Evolutionary conservation across 2,329 filamentous ascomycete species (phyloP), one percentile per base, ranked within the genome.

Genomic region (Metarhizium brunneum): DNA sequence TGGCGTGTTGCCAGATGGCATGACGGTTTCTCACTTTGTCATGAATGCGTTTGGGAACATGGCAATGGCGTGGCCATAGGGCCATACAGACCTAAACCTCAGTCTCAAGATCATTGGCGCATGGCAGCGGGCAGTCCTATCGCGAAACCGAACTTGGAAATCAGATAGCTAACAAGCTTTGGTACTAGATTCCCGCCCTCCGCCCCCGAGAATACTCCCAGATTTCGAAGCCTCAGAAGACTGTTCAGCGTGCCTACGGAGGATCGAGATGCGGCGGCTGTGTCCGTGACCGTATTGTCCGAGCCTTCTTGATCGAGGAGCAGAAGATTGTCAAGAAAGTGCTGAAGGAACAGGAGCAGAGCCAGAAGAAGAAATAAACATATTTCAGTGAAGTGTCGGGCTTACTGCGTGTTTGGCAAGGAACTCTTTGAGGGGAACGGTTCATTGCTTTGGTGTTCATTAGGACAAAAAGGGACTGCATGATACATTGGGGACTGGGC

Each of bases 291-390:
- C 88, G 94, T 69, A 90, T 99, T 68, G 90, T 96, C 68, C 90
- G 94, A 69, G 94, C 94, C 63, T 99, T 99, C 87, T 81, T 99
- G 76, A 97, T 99, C 66, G 95, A 99, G 84, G 94, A 99, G 86
- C 94, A 99, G 85, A 99, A 99, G 90, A 97, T 99, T 70, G 94
- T 99, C 79, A 99, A 99, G 91, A 99, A 99, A 90, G 94, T 99
- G 71, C 85, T 97, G 76, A 96, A 96, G 88, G 92, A 97, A 84
- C 90, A 95, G 81, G 88, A 90, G 82, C 88, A 76, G 71, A 73
- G 78, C 71, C 75, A 80, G 69, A 85, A 81, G 77, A 84, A 84
- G 81, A 84, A 84, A 80, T 84, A 88, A 84, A 81, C 64, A 78
- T 54, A 55, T 62, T 63, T 63, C 56, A 54, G 63, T 59, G 61